Base-by-base conservation (phyloP, 306 rosid genomes). In the Quillaja saponaria region DNA sequence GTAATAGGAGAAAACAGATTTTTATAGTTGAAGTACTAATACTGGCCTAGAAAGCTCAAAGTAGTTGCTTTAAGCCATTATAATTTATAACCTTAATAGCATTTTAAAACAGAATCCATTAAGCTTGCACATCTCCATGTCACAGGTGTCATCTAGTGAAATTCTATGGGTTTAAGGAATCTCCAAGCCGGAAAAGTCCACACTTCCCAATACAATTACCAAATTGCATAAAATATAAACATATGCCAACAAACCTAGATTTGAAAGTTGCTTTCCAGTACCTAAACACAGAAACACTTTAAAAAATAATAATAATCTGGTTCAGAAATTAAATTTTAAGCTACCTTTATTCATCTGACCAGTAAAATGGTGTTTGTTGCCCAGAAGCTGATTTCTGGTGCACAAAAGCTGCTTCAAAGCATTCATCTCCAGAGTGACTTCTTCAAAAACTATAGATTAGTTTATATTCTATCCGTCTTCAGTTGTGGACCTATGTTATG, bases 281-380 rank as follows among this genome's bases (percentile, higher is more conserved):
- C 42, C 21, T 17, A 33, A 37, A 61, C 21, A 57, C n/a, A 57
- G 47, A 47, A 33, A 63, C 38, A 21, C 9, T 48, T 16, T 10
- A 14, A 64, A 17, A n/a, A 47, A 61, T 17, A 10, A 40, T 44
- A 44, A 44, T 19, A 38, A 39, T 20, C 56, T 13, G 20, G 10
- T 34, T 1, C 40, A 31, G 71, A 6, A 41, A 49, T 47, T 14
- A 18, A 6, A 42, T 44, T 49, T 49, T 40, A 15, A 58, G 49
- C 67, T 80, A 87, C 97, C 95, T 75, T 72, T 73, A 49, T 69
- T 76, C 31, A 71, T 52, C 54, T 66, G 57, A 41, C 68, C 56
- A 61, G 53, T 64, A 13, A 75, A 55, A 41, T 49, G 34, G 40
- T 11, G 73, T 56, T 62, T 66, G 56, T 51, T 8, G 13, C 44